Base-by-base conservation (phyloP, 805 yeast genomes). In the Deakozyma indianensis region DNA sequence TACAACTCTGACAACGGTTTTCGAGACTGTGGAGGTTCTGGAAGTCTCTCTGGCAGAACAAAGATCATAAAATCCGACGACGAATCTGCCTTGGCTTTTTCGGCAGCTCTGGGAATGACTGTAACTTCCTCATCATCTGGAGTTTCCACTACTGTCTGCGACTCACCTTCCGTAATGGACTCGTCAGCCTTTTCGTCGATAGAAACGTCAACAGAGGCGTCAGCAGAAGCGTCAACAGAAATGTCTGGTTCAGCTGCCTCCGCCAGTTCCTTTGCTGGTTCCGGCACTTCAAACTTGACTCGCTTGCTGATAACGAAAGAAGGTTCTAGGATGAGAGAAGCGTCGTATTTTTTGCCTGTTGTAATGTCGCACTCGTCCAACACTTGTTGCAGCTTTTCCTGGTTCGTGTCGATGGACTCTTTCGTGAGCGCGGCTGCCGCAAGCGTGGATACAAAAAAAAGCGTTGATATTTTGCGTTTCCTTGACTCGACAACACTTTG, bases 1-100 rank as follows among this genome's bases (percentile, higher is more conserved):
- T 83, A 84, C 24, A 90, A 64, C 56, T 92, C 96, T 0, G 95
- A 84, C 49, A 90, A 66, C 1, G 96, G 55, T 16, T 53, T 49
- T 24, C 56, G 41, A 18, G 52, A 50, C 24, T 54, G 55, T 15
- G 56, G 70, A 5, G 61, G 62, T 22, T 58, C 61, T 1, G 68
- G 68, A 2, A 64, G 52, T 15, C 56, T 50, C 29, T 58, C 59
- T 1, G 67, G 64, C 2, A 61, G 54, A 14, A 61, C 47, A 29
- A 57, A 57, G 23, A 59, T 51, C 49, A 54, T 47, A 28, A 57
- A 46, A 35, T 44, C 44, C 27, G 41, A 25, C 5, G 38, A 9
- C 20, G 38, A 7, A n/a, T n/a, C 18, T 4, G 18, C 11, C 4
- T 7, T 7, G 38, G 11, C 18, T 20, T 9, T 32, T 7, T 7